Percentiles rank a stretch among this genome's conserved stretches.
Conservation (phyloP, 352 stramenopile species). For the Globisporangium canariense region DNA sequence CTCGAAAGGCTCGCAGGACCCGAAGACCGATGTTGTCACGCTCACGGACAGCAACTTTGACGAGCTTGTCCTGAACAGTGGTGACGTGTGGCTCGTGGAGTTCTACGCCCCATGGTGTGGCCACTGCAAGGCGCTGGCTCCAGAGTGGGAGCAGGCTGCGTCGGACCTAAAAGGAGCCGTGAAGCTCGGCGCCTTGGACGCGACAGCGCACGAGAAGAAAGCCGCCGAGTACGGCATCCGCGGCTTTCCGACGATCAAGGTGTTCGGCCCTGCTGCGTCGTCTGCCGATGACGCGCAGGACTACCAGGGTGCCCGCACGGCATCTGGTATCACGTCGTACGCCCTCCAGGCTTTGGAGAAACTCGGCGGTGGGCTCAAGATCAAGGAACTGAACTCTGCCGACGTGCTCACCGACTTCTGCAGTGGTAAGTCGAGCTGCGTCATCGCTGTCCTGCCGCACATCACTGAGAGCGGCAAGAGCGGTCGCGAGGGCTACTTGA, state of each 20-base stretch:
- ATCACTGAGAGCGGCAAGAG: constrained; percentile 87
- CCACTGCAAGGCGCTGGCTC: constrained; percentile 90
- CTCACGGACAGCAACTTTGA: constrained; percentile 92
- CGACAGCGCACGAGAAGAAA: constrained; percentile 90
- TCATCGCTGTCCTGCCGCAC: constrained; percentile 87
- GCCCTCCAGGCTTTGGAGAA: constrained; percentile 69
- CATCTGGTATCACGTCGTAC: constrained; percentile 77
- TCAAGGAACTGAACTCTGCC: constrained; percentile 75
- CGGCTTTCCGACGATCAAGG: constrained; percentile 95
- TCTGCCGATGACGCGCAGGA: constrained; percentile 59
- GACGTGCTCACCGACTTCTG: constrained; percentile 79
- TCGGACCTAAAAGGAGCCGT: constrained; percentile 86
- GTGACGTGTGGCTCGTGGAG: constrained; percentile 89
- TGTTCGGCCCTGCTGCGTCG: constrained; percentile 81
- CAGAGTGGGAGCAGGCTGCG: constrained; percentile 90
- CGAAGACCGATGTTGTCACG: constrained; percentile 77
- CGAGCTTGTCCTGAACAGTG: constrained; percentile 87
- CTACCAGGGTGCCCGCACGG: constrained; percentile 87
- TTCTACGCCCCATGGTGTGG: constrained; percentile 94
- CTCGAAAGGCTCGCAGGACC: constrained; percentile 29
- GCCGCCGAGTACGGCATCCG: constrained; percentile 84
- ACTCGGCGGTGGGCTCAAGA: constrained; percentile 66
- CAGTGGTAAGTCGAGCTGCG: constrained; percentile 85
- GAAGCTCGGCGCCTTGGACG: constrained; percentile 91
- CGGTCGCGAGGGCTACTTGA: constrained; percentile 83